Base-by-base conservation (phyloP, 2,329 filamentous ascomycete genomes). In the Fulvia fulva region DNA sequence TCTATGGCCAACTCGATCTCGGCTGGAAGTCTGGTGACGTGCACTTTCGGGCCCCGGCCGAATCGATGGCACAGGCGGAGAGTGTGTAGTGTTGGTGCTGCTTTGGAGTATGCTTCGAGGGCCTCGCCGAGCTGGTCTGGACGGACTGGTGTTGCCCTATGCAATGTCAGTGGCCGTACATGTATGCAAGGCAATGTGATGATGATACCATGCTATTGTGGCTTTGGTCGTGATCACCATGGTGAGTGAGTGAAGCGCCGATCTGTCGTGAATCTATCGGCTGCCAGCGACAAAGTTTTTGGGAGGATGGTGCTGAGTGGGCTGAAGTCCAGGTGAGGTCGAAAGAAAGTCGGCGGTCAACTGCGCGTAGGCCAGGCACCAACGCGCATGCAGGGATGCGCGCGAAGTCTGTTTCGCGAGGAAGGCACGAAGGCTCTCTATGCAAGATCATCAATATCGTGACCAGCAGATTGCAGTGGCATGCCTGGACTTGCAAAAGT, bases 11-110 rank as follows among this genome's bases (percentile, higher is more conserved):
- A 53, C 53, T 59, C 58, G 26, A 68, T 34, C 60, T 68, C 65
- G 3, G 37, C 32, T 9, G 64, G 65, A 26, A 68, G 51, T 44
- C 58, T 65, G n/a, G 56, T 62, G 55, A 68, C 45, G 56, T 63
- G 53, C 6, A 60, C 63, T 16, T 62, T 37, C 4, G 37, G 7
- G 0, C 64, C 64, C 49, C 54, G 50, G 19, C 66, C 65, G 44
- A 63, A 67, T 23, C 65, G 58, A 51, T 67, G 59, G 44, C 62
- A 66, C 3, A 67, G 57, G 19, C 63, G 60, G 14, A 66, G 55
- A 1, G 60, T 47, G 25, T 51, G 28, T 0, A 65, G 54, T 1
- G 23, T 25, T 12, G 63, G 62, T 0, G 61, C 28, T 5, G 49
- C 30, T n/a, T 43, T 46, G n/a, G 26, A 28, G 58, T 61, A 65